Evolutionary conservation across 768 basidiomycete genomes (phyloP).

Genomic region (Panus rudis): DNA sequence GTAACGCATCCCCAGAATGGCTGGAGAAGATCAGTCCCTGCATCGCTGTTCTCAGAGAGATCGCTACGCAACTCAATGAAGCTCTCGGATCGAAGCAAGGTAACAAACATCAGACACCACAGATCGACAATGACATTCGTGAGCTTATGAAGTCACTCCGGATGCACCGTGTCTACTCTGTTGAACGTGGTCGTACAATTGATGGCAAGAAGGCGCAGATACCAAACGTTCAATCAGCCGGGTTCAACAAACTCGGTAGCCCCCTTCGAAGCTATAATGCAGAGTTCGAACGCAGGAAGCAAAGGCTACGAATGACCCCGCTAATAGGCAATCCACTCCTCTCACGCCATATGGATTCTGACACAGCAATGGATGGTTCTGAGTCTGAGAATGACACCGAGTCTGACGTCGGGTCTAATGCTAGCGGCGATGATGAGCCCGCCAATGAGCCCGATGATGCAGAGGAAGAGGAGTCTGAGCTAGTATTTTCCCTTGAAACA

Average conservation of each 20-base stretch:
- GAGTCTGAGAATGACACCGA: background rate
- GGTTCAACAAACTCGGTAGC: conserved; percentile 13
- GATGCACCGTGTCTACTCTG: conserved; percentile 17
- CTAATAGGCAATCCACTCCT: background rate
- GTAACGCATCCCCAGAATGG: conserved; percentile 30
- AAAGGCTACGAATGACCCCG: conserved; percentile 7
- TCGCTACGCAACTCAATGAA: conserved; percentile 18
- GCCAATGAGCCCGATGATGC: background rate
- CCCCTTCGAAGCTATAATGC: conserved; percentile 23
- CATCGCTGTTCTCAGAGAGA: conserved; percentile 19
- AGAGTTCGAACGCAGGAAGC: conserved; percentile 13
- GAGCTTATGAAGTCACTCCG: conserved; percentile 18
- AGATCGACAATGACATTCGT: conserved; percentile 25
- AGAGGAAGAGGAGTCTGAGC: background rate
- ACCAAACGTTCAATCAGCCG: conserved; percentile 14
- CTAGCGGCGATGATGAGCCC: background rate
- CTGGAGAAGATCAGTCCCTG: conserved; percentile 25
- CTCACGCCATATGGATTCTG: background rate
- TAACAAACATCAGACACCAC: conserved; percentile 20
- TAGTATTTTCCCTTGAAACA: conserved; percentile 1
- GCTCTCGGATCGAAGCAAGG: conserved; percentile 25
- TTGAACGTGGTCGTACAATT: conserved; percentile 14
- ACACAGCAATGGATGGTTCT: background rate
- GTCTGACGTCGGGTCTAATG: background rate
- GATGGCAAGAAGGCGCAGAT: conserved; percentile 13